Evolutionary conservation across 805 yeast genomes (phyloP), one percentile per base, ranked within the genome.

Genomic region (Candida gorgasii): DNA sequence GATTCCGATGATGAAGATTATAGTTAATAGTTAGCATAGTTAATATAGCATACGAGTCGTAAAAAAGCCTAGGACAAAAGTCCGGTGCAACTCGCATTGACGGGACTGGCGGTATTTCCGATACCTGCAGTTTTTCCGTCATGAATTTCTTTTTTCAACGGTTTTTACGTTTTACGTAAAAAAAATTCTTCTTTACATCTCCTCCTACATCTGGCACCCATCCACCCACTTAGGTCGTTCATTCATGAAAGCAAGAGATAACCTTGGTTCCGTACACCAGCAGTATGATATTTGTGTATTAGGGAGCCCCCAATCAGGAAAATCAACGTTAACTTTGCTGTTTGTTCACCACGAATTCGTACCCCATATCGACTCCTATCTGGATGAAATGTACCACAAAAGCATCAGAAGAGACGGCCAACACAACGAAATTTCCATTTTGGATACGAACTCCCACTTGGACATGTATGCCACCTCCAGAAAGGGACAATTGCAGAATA

Each of bases 1-100:
- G 73, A 73, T 20, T 81, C 86, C 12, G 86, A 83, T 20, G 86
- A 79, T 39, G 86, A 81, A 37, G 76, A 66, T 34, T 59, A 50
- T 39, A 46, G 51, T 43, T 51, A 42, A 12, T n/a, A n/a, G n/a
- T n/a, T n/a, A n/a, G n/a, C n/a, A n/a, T n/a, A n/a, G n/a, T n/a
- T n/a, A n/a, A n/a, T n/a, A n/a, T n/a, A n/a, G n/a, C n/a, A n/a
- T n/a, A n/a, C n/a, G n/a, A n/a, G n/a, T n/a, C n/a, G n/a, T n/a
- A n/a, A n/a, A n/a, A n/a, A n/a, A n/a, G n/a, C n/a, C n/a, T n/a
- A n/a, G n/a, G n/a, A n/a, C n/a, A n/a, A n/a, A n/a, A n/a, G n/a
- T n/a, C n/a, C n/a, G n/a, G n/a, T n/a, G n/a, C n/a, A n/a, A n/a
- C n/a, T n/a, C n/a, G n/a, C n/a, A n/a, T n/a, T n/a, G n/a, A n/a